Evolutionary conservation across 495 filamentous ascomycete genomes (phyloP).

Genomic region (Penicillium arizonense): DNA sequence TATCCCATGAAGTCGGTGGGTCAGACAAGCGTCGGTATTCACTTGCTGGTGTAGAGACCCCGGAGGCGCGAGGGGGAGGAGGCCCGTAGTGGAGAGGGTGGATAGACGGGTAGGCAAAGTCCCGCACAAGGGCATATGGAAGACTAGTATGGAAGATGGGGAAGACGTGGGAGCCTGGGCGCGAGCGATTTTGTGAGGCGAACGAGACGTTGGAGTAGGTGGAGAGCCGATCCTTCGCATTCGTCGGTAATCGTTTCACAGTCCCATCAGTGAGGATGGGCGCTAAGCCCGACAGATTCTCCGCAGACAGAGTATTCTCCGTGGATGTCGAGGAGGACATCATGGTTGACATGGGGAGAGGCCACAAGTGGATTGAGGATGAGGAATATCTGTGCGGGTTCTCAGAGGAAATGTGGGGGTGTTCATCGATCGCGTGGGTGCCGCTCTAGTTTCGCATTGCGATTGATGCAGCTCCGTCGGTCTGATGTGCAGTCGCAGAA

Average conservation of each 20-base stretch:
- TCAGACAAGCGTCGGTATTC: conserved; percentile 80
- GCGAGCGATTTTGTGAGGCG: conserved; percentile 56
- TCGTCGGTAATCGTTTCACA: conserved; percentile 56
- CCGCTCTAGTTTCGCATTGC: conserved; percentile 43
- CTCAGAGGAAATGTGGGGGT: conserved; percentile 16
- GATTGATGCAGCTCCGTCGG: conserved; percentile 18
- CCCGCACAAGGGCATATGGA: conserved; percentile 85
- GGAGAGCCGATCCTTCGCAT: conserved; percentile 72
- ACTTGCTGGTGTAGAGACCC: conserved; percentile 80
- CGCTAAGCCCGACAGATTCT: conserved; percentile 40
- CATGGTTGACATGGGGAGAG: conserved; percentile 38
- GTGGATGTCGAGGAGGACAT: conserved; percentile 59
- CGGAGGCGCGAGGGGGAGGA: conserved; percentile 69
- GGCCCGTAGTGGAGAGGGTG: conserved; percentile 95
- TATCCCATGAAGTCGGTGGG: conserved; percentile 63
- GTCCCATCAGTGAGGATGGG: conserved; percentile 40
- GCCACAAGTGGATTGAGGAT: conserved; percentile 11
- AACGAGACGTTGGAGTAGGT: conserved; percentile 63
- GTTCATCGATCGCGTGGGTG: conserved; percentile 28
- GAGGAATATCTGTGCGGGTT: conserved; percentile 18
- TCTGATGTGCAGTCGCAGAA: background rate
- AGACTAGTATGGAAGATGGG: conserved; percentile 84
- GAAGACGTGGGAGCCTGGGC: conserved; percentile 74
- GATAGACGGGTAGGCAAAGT: conserved; percentile 85
- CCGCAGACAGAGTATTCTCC: conserved; percentile 32